Evolutionary conservation across 83 land plant species (phyloP).

Genomic region (Larix sibirica): DNA sequence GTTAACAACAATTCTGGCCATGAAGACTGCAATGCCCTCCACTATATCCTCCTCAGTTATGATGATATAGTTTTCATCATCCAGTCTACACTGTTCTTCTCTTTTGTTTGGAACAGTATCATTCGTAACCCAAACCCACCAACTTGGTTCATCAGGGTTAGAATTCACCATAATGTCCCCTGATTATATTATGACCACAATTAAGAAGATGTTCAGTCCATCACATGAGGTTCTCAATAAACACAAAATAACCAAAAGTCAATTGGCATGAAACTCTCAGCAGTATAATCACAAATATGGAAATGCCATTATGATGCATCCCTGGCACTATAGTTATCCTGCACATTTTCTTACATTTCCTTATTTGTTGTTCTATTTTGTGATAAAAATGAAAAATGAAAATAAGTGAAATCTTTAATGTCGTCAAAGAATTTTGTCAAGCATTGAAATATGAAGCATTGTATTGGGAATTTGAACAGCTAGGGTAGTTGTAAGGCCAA

Average conservation of each 20-base stretch:
- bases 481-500: too few species aligned
- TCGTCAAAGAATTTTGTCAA: too few species aligned
- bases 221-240: not conserved
- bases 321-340: too few species aligned
- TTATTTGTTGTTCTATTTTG: too few species aligned
- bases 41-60: slow-evolving; percentile 13
- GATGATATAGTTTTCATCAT: slow-evolving; percentile 10
- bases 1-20: slow-evolving; percentile 5
- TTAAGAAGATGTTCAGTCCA: not conserved
- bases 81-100: slow-evolving; percentile 12
- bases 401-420: too few species aligned
- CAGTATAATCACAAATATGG: too few species aligned
- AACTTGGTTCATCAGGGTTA: slow-evolving; percentile 3
- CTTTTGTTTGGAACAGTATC: not conserved
- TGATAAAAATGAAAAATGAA: too few species aligned
- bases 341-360: too few species aligned
- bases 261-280: not conserved
- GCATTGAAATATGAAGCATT: too few species aligned
- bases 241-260: not conserved
- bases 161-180: slow-evolving; percentile 17
- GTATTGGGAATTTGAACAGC: too few species aligned
- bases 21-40: slow-evolving; percentile 14
- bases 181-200: not conserved
- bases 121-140: slow-evolving; percentile 11
- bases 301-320: too few species aligned